A percentile compares a stretch with the other conserved stretches of the same genome.
phyloP scores from a whole-genome alignment of 2,329 filamentous ascomycete species.

The Mariannaea elegans region DNA sequence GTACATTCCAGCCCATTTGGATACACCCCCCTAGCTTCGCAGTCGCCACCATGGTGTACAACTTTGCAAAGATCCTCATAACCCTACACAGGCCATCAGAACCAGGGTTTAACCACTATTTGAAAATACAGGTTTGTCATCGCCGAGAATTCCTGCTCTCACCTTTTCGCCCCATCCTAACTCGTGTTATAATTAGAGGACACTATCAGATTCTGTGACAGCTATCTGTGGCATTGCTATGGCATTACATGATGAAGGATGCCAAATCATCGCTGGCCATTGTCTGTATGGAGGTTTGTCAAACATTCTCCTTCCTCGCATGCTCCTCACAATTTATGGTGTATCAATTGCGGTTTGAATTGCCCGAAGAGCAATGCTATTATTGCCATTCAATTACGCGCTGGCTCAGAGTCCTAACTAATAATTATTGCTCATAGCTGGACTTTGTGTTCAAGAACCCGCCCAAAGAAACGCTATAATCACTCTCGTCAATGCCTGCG shows the following conservation, averaged over 20 bases:
- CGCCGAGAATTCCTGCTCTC: no score
- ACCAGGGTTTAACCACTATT: slow-evolving; percentile 42
- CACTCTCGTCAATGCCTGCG: slow-evolving; percentile 48
- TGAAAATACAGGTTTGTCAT: slow-evolving; percentile 13
- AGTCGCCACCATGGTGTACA: slow-evolving; percentile 60
- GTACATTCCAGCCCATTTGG: slow-evolving; percentile 56
- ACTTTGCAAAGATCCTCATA: slow-evolving; percentile 62
- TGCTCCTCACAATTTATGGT: not conserved
- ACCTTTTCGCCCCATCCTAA: slow-evolving; percentile 47
- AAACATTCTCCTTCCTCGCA: not conserved
- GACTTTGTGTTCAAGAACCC: slow-evolving; percentile 50
- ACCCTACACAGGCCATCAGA: slow-evolving; percentile 31
- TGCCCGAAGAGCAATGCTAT: no score
- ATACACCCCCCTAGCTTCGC: slow-evolving; percentile 57
- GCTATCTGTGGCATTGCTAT: slow-evolving; percentile 59
- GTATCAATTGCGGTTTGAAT: no score
- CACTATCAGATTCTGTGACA: slow-evolving; percentile 34
- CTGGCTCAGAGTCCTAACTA: no score
- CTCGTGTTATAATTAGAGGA: slow-evolving; percentile 37
- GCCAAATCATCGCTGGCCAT: slow-evolving; percentile 52
- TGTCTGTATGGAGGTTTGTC: slow-evolving; percentile 48
- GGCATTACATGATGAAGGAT: slow-evolving; percentile 50
- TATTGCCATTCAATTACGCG: no score
- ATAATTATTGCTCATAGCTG: slow-evolving; percentile 40
- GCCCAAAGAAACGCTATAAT: slow-evolving; percentile 48